These are phyloP conservation scores for Rhizoclosmatium sp. DNA, from an alignment of 192 early-diverging fungal genomes.

Conservation along the genomic window DNA sequence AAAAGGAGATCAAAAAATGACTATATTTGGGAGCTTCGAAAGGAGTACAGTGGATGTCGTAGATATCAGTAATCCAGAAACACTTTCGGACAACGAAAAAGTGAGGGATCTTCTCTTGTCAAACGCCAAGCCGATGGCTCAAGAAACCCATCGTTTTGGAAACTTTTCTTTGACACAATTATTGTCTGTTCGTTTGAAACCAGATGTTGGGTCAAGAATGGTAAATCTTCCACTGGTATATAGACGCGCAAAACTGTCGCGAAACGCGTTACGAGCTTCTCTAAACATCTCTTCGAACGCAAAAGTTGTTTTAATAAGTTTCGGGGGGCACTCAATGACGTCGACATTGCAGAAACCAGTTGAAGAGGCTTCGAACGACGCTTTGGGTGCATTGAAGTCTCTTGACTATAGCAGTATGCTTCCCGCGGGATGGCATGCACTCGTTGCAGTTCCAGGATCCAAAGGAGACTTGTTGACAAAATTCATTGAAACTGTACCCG, in stretches of 20 bases:
- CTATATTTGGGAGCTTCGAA: slow-evolving; percentile 8
- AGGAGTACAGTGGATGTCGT: not conserved
- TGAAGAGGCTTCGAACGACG: too few species aligned
- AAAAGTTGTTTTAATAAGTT: slow-evolving; percentile 53
- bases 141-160: too few species aligned
- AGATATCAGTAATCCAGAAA: too few species aligned
- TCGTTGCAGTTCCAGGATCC: slow-evolving; percentile 40
- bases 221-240: slow-evolving; percentile 50
- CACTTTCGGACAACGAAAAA: too few species aligned
- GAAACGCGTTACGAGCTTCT: slow-evolving; percentile 30
- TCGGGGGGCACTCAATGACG: slow-evolving; percentile 50
- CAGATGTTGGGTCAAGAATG: not conserved
- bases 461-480: slow-evolving; percentile 26
- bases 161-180: too few species aligned
- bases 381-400: too few species aligned
- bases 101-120: too few species aligned
- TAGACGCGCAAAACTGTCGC: slow-evolving; percentile 30
- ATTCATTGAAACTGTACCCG: slow-evolving; percentile 16
- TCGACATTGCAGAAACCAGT: not conserved
- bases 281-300: slow-evolving; percentile 47
- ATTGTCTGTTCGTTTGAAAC: not conserved
- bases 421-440: slow-evolving; percentile 55
- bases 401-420: slow-evolving; percentile 32
- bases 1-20: too few species aligned
- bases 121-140: too few species aligned